A percentile compares a stretch with the other conserved stretches of the same genome.
These are phyloP conservation scores for Phytophthora agathidicida DNA, from an alignment of 352 stramenopile species.

Conservation along the genomic window DNA sequence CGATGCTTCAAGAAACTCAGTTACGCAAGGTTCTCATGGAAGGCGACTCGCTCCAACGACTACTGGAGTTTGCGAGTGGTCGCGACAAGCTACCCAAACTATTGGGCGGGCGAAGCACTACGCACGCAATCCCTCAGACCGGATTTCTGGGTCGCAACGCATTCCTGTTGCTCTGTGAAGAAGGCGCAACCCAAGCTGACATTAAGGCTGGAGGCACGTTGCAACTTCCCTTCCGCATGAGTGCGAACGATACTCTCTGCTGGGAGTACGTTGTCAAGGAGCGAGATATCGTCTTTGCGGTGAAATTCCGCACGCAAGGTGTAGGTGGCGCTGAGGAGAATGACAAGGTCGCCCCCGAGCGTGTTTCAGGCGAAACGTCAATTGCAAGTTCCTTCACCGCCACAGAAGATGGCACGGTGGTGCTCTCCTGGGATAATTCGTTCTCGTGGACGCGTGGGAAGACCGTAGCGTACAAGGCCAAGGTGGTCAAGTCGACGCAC, in stretches of 20 bases:
- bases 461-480: conserved; percentile 77
- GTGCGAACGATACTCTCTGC: conserved; percentile 73
- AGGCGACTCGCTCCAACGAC: conserved; percentile 46
- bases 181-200: conserved; percentile 68
- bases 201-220: conserved; percentile 65
- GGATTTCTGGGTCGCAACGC: conserved; percentile 66
- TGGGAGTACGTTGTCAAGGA: conserved; percentile 77
- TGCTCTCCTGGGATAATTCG: conserved; percentile 78
- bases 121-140: conserved; percentile 63
- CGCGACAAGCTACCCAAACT: conserved; percentile 64
- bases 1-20: conserved; percentile 70
- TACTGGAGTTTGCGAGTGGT: conserved; percentile 52
- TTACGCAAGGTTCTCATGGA: conserved; percentile 69
- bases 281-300: conserved; percentile 68
- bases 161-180: conserved; percentile 73
- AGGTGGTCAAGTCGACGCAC: conserved; percentile 78
- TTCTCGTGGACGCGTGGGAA: conserved; percentile 77
- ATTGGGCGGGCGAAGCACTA: conserved; percentile 58
- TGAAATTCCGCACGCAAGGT: conserved; percentile 78
- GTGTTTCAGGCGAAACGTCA: conserved; percentile 39
- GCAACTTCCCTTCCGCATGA: conserved; percentile 76
- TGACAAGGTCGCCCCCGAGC: conserved; percentile 56
- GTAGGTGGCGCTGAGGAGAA: conserved; percentile 65
- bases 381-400: conserved; percentile 68
- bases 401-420: conserved; percentile 65